These are phyloP conservation scores for Erythrobasidium yunnanense DNA, from an alignment of 768 basidiomycete species.

Conservation along the genomic window DNA sequence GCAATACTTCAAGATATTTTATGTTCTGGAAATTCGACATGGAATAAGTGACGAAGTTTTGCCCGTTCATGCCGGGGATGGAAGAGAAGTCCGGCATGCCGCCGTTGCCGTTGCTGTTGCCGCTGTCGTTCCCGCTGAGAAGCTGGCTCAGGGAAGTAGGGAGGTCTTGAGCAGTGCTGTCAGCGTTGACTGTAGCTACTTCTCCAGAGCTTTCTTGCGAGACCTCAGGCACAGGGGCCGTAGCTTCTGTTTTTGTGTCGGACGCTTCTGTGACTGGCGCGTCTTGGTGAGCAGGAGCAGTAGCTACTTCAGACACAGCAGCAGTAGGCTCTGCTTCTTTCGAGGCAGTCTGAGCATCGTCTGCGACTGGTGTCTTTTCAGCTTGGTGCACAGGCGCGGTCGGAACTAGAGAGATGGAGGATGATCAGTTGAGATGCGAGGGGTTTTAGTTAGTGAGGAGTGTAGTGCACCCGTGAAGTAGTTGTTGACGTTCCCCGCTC, in stretches of 20 bases:
- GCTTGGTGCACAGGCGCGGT: neutral
- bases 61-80: neutral
- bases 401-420: no score
- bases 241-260: no score
- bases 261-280: neutral
- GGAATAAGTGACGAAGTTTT: constrained; percentile 2
- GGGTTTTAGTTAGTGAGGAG: neutral
- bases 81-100: neutral
- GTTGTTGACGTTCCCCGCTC: constrained; percentile 16
- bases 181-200: no score
- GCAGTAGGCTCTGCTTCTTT: neutral
- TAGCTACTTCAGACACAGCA: no score
- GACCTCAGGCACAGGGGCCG: no score
- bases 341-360: neutral
- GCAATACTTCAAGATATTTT: neutral
- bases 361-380: neutral
- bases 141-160: no score
- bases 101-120: no score
- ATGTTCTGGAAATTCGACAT: neutral
- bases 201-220: no score
- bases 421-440: no score
- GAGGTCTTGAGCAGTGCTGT: no score
- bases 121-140: no score
- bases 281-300: neutral
- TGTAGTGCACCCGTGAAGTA: neutral